Base-by-base conservation (phyloP, 2,329 filamentous ascomycete genomes). In the Colletotrichum melonis region DNA sequence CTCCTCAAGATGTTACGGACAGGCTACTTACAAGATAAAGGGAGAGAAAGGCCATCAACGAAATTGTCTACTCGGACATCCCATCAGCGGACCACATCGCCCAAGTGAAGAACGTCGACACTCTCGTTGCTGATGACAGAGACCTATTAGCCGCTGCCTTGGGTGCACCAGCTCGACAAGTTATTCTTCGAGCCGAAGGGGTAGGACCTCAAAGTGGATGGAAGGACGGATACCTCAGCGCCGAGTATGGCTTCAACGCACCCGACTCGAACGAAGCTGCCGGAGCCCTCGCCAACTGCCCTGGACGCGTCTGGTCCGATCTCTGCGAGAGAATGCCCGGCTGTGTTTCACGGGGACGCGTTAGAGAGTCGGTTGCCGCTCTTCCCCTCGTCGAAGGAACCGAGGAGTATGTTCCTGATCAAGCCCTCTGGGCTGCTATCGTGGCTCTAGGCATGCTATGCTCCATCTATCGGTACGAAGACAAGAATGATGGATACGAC, bases 281-380 rank as follows among this genome's bases (percentile, higher is more conserved):
- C 1, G 85, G 83, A 4, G 87, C 86, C 5, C 81, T 85, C 19
- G 85, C 83, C 35, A 84, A 81, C 73, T 88, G 86, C 0, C 86
- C 87, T 0, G 87, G 88, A 0, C 81, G 87, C n/a, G 83, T 89
- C 19, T 90, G 88, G 88, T 86, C 86, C 4, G 87, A 89, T 73
- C 81, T 89, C 0, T 88, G 86, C 69, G 86, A 88, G 76, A 81
- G 87, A 2, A 89, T 89, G 84, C 87, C 87, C 0, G 88, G 87
- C 0, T 87, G 86, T 58, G 83, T 87, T 1, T 83, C 86, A 1
- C 79, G 87, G 62, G 87, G 88, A 1, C 83, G 86, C n/a, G 86
- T 88, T 0, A 80, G 87, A 42, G 87, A 88, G 63, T 85, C 86
- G 0, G 81, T 88, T 1, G 86, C 85, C 2, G 82, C 86, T 0